phyloP scores from a whole-genome alignment of 73 alveolate species.

The Stentor coeruleus region DNA sequence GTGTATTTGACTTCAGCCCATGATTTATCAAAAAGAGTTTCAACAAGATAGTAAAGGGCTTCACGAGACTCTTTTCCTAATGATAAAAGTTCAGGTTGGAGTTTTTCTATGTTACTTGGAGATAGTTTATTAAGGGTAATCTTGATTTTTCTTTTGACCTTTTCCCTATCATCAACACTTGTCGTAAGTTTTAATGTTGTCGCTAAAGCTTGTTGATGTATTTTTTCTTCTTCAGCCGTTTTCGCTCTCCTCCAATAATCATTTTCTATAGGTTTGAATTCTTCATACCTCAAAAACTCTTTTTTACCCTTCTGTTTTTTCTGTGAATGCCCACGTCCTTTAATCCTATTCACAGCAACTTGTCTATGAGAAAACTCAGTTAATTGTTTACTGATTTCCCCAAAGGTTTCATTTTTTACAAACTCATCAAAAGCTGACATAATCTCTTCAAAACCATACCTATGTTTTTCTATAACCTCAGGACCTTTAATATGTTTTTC shows the following conservation, averaged over 20 bases:
- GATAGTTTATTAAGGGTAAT: conserved; percentile 7
- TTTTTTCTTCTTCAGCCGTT: conserved; percentile 18
- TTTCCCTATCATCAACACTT: neutral
- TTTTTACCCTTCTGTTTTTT: no score
- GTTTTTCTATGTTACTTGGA: conserved; percentile 13
- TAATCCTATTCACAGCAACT: no score
- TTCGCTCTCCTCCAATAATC: conserved; percentile 17
- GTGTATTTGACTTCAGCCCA: conserved; percentile 20
- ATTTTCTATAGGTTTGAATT: no score
- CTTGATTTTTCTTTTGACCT: neutral
- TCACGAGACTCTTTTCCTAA: neutral
- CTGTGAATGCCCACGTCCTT: no score
- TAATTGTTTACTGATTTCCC: no score
- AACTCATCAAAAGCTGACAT: no score
- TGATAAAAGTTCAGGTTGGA: neutral
- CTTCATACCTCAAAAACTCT: no score
- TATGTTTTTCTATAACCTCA: no score
- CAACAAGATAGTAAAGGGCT: neutral
- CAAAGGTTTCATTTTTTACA: no score
- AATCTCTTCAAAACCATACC: no score
- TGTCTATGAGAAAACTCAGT: no score
- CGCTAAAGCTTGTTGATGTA: neutral
- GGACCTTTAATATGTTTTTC: no score
- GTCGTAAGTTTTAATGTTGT: neutral
- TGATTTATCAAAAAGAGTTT: conserved; percentile 2